Evolutionary conservation across 2,329 filamentous ascomycete genomes (phyloP).

Genomic region (Plenodomus tracheiphilus): DNA sequence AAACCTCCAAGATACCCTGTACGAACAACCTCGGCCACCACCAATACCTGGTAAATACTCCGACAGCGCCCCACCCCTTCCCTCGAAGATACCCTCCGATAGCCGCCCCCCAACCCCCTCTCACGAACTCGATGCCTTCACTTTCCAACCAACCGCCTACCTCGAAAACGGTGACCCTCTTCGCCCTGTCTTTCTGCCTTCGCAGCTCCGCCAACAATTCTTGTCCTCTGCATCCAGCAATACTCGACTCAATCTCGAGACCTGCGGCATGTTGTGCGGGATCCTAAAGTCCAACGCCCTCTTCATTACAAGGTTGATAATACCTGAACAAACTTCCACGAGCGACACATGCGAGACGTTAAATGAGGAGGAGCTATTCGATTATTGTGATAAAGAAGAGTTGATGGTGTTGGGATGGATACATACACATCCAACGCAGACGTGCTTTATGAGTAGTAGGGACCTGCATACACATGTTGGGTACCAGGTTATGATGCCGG

Average conservation of each 20-base stretch:
- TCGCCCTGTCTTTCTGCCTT: constrained; percentile 84
- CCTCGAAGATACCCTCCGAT: constrained; percentile 31
- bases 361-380: constrained; percentile 81
- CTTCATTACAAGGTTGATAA: constrained; percentile 85
- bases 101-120: constrained; percentile 38
- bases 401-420: constrained; percentile 94
- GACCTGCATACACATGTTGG: constrained; percentile 93
- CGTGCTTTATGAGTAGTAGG: constrained; percentile 94
- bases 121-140: constrained; percentile 64
- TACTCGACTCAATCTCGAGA: constrained; percentile 82
- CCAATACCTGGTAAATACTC: constrained; percentile 35
- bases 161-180: constrained; percentile 88
- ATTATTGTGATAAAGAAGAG: constrained; percentile 84
- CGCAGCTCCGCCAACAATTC: constrained; percentile 73
- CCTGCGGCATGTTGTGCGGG: constrained; percentile 91
- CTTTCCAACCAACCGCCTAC: constrained; percentile 82
- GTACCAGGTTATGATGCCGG: constrained; percentile 94
- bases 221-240: constrained; percentile 74
- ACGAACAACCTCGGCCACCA: constrained; percentile 22
- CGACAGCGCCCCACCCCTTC: constrained; percentile 34
- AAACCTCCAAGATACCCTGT: constrained; percentile 15
- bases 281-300: constrained; percentile 90
- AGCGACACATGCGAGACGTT: constrained; percentile 94
- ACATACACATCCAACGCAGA: constrained; percentile 94
- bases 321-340: constrained; percentile 88